Evolutionary conservation across 371 early-diverging fungal genomes (phyloP), one percentile per base, ranked within the genome.

Genomic region (Choanephora cucurbitarum): DNA sequence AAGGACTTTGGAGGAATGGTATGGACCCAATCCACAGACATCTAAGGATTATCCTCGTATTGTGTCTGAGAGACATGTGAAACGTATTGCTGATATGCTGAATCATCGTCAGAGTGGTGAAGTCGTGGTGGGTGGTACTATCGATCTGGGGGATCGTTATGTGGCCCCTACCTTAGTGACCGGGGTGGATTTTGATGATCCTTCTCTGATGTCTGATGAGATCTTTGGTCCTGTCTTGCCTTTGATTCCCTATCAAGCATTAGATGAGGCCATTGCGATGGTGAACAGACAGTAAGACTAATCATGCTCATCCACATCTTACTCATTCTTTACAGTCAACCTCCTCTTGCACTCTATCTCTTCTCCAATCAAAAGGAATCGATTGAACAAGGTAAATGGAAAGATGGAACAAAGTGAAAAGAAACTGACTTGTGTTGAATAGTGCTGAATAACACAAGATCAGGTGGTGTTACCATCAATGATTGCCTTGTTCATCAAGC

Each of bases 181-280:
- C 19, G 45, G 69, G 28, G 68, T 67, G 5, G 52, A 60, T 9
- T 53, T 51, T 5, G 28, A 64, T 18, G 65, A 64, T 44, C 63
- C 47, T 45, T 53, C 44, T 41, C 64, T 80, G 22, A 77, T 80
- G 66, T 52, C 55, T 17, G 71, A 69, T 24, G 59, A 93, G 57
- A 67, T 93, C 34, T 93, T 94, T 79, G 94, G 91, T 6, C 98
- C 98, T 3, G 64, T 96, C 43, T 72, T 97, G 61, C 95, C 95
- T 8, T 75, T 96, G 45, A 58, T 97, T 31, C 80, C 82, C 22
- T 82, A 86, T 46, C 80, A 84, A 7, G 72, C 75, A 23, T 52
- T 89, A 14, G 86, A 94, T 11, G 93, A 90, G 39, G 91, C 89
- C 32, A 74, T 95, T 50, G 73, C 72, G 32, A 80, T 75, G 51